phyloP scores from a whole-genome alignment of 2,329 filamentous ascomycete genomes.

The Aureobasidium pullulans region DNA sequence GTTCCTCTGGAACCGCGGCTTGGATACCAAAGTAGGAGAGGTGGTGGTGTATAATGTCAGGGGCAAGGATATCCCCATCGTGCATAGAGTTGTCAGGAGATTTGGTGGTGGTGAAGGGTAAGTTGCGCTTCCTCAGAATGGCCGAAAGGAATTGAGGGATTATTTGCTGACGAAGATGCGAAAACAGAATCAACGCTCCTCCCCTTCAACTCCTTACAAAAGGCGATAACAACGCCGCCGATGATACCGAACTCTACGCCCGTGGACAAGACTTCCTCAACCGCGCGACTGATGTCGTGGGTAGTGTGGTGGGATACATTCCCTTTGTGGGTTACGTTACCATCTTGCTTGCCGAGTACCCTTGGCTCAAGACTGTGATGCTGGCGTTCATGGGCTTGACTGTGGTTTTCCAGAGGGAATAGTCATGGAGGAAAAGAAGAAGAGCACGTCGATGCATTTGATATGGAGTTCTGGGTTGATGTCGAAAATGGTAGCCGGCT shows the following conservation, averaged over 20 bases:
- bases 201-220: slow-evolving; percentile 66
- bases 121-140: neutral
- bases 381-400: slow-evolving; percentile 90
- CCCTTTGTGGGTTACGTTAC: slow-evolving; percentile 96
- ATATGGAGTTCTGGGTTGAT: neutral
- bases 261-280: slow-evolving; percentile 78
- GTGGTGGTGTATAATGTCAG: slow-evolving; percentile 77
- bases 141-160: no score
- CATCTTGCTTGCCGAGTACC: slow-evolving; percentile 89
- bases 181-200: neutral
- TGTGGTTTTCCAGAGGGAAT: slow-evolving; percentile 89
- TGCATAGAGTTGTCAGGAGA: slow-evolving; percentile 78
- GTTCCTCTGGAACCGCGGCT: slow-evolving; percentile 65
- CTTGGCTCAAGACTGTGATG: slow-evolving; percentile 94
- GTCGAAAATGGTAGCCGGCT: neutral
- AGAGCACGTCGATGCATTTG: neutral
- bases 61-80: slow-evolving; percentile 95
- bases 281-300: slow-evolving; percentile 75
- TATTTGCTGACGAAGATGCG: neutral
- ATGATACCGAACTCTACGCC: slow-evolving; percentile 89
- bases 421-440: neutral
- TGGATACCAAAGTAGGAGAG: slow-evolving; percentile 61
- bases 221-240: slow-evolving; percentile 90
- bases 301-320: slow-evolving; percentile 84
- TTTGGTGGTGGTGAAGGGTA: slow-evolving; percentile 45